phyloP scores from a whole-genome alignment of 1,139 yeast species.

The Kurtzmaniella natalensis region DNA sequence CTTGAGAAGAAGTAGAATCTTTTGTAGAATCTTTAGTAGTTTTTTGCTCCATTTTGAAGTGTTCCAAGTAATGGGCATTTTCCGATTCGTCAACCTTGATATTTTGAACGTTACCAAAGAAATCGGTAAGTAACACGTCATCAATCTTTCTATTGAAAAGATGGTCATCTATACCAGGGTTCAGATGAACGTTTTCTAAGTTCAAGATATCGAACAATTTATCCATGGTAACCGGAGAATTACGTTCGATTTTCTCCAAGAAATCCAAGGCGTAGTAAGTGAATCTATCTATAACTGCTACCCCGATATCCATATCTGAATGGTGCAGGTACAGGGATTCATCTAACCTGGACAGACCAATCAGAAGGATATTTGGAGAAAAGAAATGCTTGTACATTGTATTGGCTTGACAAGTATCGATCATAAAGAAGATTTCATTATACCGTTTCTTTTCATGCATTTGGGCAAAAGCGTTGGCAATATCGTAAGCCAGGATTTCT shows the following conservation, averaged over 20 bases:
- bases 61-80: slow-evolving; percentile 17
- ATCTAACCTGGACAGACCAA: slow-evolving; percentile 86
- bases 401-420: slow-evolving; percentile 98
- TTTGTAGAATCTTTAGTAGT: slow-evolving; percentile 10
- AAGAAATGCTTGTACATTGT: slow-evolving; percentile 93
- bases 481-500: slow-evolving; percentile 90
- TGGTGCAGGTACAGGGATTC: slow-evolving; percentile 95
- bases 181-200: slow-evolving; percentile 80
- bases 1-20: background rate
- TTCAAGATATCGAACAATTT: slow-evolving; percentile 84
- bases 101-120: slow-evolving; percentile 90
- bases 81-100: slow-evolving; percentile 64
- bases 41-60: slow-evolving; percentile 9
- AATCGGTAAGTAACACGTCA: slow-evolving; percentile 81
- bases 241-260: slow-evolving; percentile 74
- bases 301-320: slow-evolving; percentile 93
- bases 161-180: slow-evolving; percentile 87
- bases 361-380: slow-evolving; percentile 88
- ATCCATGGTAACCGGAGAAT: slow-evolving; percentile 69
- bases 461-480: slow-evolving; percentile 96
- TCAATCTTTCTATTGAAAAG: slow-evolving; percentile 63
- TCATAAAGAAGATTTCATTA: slow-evolving; percentile 94
- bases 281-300: slow-evolving; percentile 94
- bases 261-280: slow-evolving; percentile 90
- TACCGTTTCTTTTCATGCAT: slow-evolving; percentile 95